Evolutionary conservation across 371 early-diverging fungal species (phyloP).

Genomic region (Dichotomocladium elegans): DNA sequence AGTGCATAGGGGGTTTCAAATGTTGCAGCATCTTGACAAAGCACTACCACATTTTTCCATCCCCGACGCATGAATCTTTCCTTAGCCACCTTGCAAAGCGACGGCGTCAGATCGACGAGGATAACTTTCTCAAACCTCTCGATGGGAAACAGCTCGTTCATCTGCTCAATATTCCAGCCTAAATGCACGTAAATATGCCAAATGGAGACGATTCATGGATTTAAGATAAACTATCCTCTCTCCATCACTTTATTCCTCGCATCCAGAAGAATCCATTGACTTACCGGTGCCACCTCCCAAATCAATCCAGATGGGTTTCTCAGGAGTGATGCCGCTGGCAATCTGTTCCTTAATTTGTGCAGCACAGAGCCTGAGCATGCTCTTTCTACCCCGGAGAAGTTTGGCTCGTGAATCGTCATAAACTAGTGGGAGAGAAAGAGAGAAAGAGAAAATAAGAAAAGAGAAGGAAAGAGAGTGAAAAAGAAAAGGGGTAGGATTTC

Average conservation of each 20-base stretch:
- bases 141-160: slow-evolving; percentile 73
- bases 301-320: slow-evolving; percentile 73
- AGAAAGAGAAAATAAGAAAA: background rate
- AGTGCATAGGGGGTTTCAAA: slow-evolving; percentile 61
- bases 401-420: slow-evolving; percentile 60
- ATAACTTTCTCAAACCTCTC: slow-evolving; percentile 74
- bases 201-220: too few species aligned
- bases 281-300: slow-evolving; percentile 85
- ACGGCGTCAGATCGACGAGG: slow-evolving; percentile 82
- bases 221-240: too few species aligned
- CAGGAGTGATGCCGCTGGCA: slow-evolving; percentile 16
- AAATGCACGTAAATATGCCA: too few species aligned
- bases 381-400: slow-evolving; percentile 74
- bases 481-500: too few species aligned
- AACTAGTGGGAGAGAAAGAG: slow-evolving; percentile 21
- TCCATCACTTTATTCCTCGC: too few species aligned
- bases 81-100: slow-evolving; percentile 76
- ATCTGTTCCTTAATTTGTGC: slow-evolving; percentile 66
- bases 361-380: slow-evolving; percentile 77
- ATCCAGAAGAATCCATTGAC: background rate
- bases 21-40: slow-evolving; percentile 76
- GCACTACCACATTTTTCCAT: slow-evolving; percentile 77
- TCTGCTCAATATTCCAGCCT: slow-evolving; percentile 83
- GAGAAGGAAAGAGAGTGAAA: background rate
- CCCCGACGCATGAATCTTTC: slow-evolving; percentile 69